Evolutionary conservation across 805 yeast genomes (phyloP), one percentile per base, ranked within the genome.

Genomic region (Nakazawaea wickerhamii): DNA sequence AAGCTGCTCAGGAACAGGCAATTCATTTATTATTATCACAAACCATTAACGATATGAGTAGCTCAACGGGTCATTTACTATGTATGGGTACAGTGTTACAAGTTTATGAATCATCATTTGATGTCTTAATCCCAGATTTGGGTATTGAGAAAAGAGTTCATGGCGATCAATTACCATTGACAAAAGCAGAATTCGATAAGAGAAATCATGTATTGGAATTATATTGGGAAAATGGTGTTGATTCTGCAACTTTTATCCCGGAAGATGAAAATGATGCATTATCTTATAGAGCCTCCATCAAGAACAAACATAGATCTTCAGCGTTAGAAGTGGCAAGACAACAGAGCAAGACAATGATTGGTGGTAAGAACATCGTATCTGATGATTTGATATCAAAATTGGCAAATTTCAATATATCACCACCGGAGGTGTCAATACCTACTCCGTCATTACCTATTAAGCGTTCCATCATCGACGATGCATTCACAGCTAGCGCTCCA

Each of bases 111-210:
- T 86, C 96, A 1, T 87, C 98, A 2, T 93, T 93, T 65, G 99
- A 93, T 60, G 91, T 90, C 3, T 77, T 84, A 50, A 70, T 90
- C 48, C 96, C 96, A 2, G 96, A 88, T 50, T 84, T 89, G 65
- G 97, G 97, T 34, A 84, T 90, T 53, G 97, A 90, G 59, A 90
- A 90, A 63, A 74, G 97, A 55, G 96, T 90, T 18, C 99, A 93
- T 57, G 97, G 98, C 21, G 99, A 93, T 63, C 98, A 93, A 63
- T 69, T 93, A 43, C 98, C 98, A 9, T 69, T 91, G 48, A 77
- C 77, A 19, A 90, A 89, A 61, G 98, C 97, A 4, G 98, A 93
- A 60, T 93, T 84, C 59, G 90, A 86, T 59, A 84, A 82, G 57
- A 54, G 58, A 14, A 66, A 73, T 31, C 73, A 87, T 35, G 64